phyloP scores from a whole-genome alignment of 2,329 filamentous ascomycete species.

The Fusarium sp. region DNA sequence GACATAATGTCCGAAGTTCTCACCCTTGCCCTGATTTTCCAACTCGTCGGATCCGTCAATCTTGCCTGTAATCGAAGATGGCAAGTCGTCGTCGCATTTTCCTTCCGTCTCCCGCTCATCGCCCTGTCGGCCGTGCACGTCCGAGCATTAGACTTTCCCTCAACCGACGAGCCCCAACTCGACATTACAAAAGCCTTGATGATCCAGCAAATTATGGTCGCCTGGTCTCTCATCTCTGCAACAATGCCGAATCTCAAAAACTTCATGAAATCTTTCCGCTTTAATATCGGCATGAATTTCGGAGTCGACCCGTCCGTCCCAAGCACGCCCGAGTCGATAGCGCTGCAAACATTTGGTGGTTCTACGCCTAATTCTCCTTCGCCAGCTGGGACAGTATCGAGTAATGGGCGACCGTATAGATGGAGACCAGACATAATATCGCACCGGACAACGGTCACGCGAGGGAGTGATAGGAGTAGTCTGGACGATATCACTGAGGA shows the following conservation, averaged over 20 bases:
- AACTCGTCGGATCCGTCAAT: conserved; percentile 30
- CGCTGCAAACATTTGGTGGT: conserved; percentile 12
- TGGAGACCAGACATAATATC: conserved; percentile 19
- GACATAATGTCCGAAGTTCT: conserved; percentile 29
- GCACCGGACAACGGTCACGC: neutral
- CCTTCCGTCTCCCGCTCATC: conserved; percentile 39
- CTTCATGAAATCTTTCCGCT: conserved; percentile 37
- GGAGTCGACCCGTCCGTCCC: conserved; percentile 18
- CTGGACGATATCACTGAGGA: conserved; percentile 24
- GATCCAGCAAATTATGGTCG: conserved; percentile 32
- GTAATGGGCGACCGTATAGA: neutral
- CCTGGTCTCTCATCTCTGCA: conserved; percentile 36
- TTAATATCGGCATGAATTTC: conserved; percentile 34
- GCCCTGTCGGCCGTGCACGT: conserved; percentile 32
- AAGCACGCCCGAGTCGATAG: conserved; percentile 12
- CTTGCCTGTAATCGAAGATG: conserved; percentile 28
- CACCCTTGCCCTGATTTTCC: conserved; percentile 22
- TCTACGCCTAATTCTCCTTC: neutral
- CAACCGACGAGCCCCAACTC: conserved; percentile 32
- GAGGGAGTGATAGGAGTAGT: neutral
- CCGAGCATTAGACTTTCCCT: conserved; percentile 3
- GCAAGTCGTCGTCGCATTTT: conserved; percentile 34
- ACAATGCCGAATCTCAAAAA: conserved; percentile 39
- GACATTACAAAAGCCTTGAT: conserved; percentile 26
- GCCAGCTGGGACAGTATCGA: rapidly evolving